A percentile compares a stretch with the other conserved stretches of the same genome.
Evolutionary conservation across 23 red algal genomes (phyloP).

Genomic region (Gracilariopsis chorda): DNA sequence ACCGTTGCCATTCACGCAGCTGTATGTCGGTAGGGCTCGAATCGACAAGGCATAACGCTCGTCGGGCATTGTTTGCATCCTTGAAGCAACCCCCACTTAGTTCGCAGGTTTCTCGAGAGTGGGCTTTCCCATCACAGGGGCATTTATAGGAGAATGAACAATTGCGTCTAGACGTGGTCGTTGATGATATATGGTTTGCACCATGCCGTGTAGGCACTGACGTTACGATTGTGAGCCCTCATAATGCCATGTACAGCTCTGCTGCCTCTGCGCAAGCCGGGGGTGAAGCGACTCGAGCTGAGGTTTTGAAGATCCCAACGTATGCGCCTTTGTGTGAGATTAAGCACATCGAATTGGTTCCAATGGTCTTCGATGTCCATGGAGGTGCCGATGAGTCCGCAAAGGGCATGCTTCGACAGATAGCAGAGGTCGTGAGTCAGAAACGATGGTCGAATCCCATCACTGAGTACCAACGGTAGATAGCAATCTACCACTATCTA

Average conservation of each 20-base stretch:
- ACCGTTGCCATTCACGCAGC: too few relatives aligned
- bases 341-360: not conserved
- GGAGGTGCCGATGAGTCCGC: not conserved
- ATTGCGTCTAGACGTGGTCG: not conserved
- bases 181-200: not conserved
- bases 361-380: not conserved
- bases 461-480: not conserved
- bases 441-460: not conserved
- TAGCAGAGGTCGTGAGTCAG: not conserved
- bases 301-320: not conserved
- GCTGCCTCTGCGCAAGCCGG: not conserved
- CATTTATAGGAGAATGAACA: not conserved
- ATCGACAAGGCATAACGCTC: not conserved
- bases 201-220: not conserved
- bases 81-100: not conserved
- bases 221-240: not conserved
- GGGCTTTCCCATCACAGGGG: not conserved
- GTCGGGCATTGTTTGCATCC: not conserved
- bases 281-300: not conserved
- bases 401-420: not conserved
- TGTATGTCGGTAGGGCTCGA: not conserved
- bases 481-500: too few relatives aligned
- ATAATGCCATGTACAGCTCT: not conserved
- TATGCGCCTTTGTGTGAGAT: not conserved
- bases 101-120: not conserved